A percentile compares a stretch with the other conserved stretches of the same genome.
phyloP scores from a whole-genome alignment of 441 rosid species.

The Raphanus hybrid region DNA sequence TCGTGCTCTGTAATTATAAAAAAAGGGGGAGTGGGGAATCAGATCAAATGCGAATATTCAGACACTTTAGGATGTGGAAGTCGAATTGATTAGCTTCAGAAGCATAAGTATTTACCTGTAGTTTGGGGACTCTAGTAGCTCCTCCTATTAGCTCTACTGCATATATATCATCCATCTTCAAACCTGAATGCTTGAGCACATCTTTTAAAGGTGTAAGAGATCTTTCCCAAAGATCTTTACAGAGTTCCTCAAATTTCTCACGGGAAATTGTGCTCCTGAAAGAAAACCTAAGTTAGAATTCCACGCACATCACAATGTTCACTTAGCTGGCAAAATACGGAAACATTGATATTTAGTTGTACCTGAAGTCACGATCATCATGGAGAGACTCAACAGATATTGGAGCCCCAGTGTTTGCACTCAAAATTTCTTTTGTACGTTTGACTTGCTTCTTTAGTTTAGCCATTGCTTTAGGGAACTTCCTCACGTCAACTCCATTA shows the following conservation, averaged over 20 bases:
- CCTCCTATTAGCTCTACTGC: constrained; percentile 97
- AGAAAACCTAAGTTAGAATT: constrained; percentile 10
- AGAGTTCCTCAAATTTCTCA: constrained; percentile 93
- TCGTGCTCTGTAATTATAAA: constrained; percentile 63
- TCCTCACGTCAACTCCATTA: constrained; percentile 84
- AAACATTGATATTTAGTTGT: constrained; percentile 18
- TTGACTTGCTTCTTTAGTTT: constrained; percentile 96
- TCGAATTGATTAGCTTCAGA: constrained; percentile 2
- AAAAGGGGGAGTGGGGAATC: neutral
- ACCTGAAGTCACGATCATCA: constrained; percentile 97
- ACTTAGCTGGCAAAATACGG: constrained; percentile 9
- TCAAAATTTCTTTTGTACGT: constrained; percentile 96
- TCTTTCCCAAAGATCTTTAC: constrained; percentile 91
- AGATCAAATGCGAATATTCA: neutral
- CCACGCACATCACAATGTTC: constrained; percentile 1
- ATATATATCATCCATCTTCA: constrained; percentile 73
- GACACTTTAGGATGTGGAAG: constrained; percentile 1
- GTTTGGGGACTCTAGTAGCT: constrained; percentile 95
- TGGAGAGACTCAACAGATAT: constrained; percentile 95
- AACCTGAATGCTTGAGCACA: constrained; percentile 74
- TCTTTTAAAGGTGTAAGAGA: constrained; percentile 80
- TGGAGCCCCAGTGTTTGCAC: constrained; percentile 90
- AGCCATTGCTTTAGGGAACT: constrained; percentile 95
- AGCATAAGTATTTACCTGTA: constrained; percentile 69
- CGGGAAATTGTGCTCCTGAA: constrained; percentile 93